Conservation (phyloP, 495 filamentous ascomycete genomes). For the Aspergillus leporis region DNA sequence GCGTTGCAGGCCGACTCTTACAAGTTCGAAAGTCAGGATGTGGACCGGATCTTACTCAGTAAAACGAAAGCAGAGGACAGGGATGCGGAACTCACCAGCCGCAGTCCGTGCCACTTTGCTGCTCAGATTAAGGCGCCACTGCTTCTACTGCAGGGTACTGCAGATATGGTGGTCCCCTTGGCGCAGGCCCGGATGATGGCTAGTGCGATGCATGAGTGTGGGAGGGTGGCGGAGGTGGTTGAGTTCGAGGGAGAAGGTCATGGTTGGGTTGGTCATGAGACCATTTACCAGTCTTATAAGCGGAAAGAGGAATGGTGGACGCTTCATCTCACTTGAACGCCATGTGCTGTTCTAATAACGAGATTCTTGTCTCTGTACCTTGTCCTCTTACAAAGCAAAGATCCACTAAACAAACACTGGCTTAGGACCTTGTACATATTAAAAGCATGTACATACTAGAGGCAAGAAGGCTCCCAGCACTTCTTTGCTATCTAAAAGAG, state of each 20-base stretch:
- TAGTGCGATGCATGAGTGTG: constrained; percentile 33
- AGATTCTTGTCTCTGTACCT: no score
- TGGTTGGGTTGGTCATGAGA: constrained; percentile 30
- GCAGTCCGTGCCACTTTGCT: constrained; percentile 47
- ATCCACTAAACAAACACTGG: no score
- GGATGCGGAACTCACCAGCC: constrained; percentile 34
- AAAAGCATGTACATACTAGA: no score
- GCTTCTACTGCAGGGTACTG: constrained; percentile 48
- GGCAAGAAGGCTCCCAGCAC: no score
- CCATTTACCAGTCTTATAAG: constrained; percentile 26
- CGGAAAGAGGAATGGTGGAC: constrained; percentile 31
- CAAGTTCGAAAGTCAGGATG: constrained; percentile 54
- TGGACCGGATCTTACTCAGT: constrained; percentile 38
- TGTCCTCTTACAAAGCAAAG: no score
- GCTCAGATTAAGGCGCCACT: constrained; percentile 45
- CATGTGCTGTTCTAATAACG: neutral
- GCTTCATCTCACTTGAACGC: constrained; percentile 20
- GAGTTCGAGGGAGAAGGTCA: constrained; percentile 51
- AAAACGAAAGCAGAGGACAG: constrained; percentile 31
- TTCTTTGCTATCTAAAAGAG: no score
- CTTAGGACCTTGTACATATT: no score
- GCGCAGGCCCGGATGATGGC: constrained; percentile 47
- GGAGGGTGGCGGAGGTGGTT: constrained; percentile 42
- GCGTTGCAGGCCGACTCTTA: constrained; percentile 45
- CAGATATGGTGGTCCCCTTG: constrained; percentile 49